Percentiles rank a stretch among this genome's conserved stretches.
Conservation (phyloP, 768 basidiomycete species). For the Hypholoma fasciculare region DNA sequence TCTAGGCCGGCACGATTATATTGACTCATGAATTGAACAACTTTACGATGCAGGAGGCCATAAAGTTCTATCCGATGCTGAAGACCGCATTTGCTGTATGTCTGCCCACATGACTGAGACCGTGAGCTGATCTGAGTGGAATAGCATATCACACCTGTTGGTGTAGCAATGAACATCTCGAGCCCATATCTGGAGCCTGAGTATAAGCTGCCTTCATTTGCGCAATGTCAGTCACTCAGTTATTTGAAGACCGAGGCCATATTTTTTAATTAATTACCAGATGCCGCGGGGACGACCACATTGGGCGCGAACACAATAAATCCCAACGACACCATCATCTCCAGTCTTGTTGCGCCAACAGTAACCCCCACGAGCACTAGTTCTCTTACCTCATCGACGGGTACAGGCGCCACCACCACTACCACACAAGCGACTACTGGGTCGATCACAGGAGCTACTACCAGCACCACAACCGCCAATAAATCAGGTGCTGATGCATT, state of each 20-base stretch:
- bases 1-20: constrained; percentile 1
- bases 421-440: not conserved
- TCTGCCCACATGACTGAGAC: not conserved
- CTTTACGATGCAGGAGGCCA: constrained; percentile 3
- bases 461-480: too few species aligned
- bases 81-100: not conserved
- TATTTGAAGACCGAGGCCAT: too few species aligned
- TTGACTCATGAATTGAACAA: constrained; percentile 3
- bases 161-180: not conserved
- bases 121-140: not conserved
- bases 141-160: not conserved
- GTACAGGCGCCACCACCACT: not conserved
- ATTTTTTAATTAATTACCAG: not conserved
- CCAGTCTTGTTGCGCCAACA: not conserved
- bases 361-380: too few species aligned
- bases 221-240: not conserved
- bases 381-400: too few species aligned
- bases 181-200: not conserved
- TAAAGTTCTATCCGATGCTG: constrained; percentile 1
- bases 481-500: too few species aligned
- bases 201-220: not conserved
- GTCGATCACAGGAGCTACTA: too few species aligned
- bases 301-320: not conserved
- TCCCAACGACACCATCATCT: not conserved
- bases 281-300: not conserved